Evolutionary conservation across 345 rosid species (phyloP).

Genomic region (Euphorbia pulcherrima): DNA sequence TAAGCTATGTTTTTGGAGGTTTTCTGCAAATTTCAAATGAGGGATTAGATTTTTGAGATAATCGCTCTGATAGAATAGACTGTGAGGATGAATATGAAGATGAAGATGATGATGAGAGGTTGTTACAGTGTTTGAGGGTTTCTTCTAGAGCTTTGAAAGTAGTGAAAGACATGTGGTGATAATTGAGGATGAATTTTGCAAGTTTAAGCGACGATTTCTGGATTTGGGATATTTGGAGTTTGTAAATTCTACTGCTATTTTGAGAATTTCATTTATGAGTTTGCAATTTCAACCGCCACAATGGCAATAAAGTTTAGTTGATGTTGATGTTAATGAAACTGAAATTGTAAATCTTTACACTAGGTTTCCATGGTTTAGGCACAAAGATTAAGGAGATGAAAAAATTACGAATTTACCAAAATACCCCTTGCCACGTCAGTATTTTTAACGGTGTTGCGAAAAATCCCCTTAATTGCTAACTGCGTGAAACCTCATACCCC

Average conservation of each 20-base stretch:
- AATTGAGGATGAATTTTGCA: neutral
- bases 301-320: too few species aligned
- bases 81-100: slow-evolving; percentile 26
- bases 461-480: too few species aligned
- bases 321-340: too few species aligned
- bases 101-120: slow-evolving; percentile 18
- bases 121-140: slow-evolving; percentile 64
- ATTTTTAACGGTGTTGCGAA: too few species aligned
- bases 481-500: too few species aligned
- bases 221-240: neutral
- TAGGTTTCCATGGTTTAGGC: too few species aligned
- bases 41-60: slow-evolving; percentile 41
- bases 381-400: too few species aligned
- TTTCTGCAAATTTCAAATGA: slow-evolving; percentile 36
- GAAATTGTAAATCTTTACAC: too few species aligned
- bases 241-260: neutral
- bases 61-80: slow-evolving; percentile 9
- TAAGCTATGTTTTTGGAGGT: slow-evolving; percentile 83
- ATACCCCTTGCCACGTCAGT: too few species aligned
- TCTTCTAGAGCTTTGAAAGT: slow-evolving; percentile 47
- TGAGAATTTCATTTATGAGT: neutral
- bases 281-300: slow-evolving; percentile 2
- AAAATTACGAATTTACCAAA: too few species aligned
- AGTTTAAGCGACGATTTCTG: neutral
- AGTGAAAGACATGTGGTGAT: slow-evolving; percentile 13